A percentile compares a stretch with the other conserved stretches of the same genome.
Evolutionary conservation across 2,329 filamentous ascomycete species (phyloP).

Genomic region (Epichloe sp.): DNA sequence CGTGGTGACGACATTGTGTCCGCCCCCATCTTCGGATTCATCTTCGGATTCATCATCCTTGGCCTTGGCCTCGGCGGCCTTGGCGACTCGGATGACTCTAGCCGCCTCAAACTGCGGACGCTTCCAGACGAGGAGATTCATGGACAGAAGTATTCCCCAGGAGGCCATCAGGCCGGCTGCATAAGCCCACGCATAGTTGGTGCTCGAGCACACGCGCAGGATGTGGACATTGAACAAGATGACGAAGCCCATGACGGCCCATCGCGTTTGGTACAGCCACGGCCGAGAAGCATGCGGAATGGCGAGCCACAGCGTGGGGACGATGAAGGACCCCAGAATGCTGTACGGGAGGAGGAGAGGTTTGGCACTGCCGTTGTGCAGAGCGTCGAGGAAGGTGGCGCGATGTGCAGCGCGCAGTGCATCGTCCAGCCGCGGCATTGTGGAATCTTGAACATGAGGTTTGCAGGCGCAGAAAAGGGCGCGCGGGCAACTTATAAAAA

Average conservation of each 20-base stretch:
- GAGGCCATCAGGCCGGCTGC: slow-evolving; percentile 33
- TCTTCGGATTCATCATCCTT: background rate
- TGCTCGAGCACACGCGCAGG: slow-evolving; percentile 30
- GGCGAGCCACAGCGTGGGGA: slow-evolving; percentile 41
- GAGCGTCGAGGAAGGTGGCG: slow-evolving; percentile 20
- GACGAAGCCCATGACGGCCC: slow-evolving; percentile 33
- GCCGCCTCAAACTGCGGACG: slow-evolving; percentile 43
- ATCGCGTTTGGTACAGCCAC: slow-evolving; percentile 36
- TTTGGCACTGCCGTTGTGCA: slow-evolving; percentile 25
- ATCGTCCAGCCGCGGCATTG: slow-evolving; percentile 12
- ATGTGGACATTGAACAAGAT: slow-evolving; percentile 31
- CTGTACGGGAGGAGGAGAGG: slow-evolving; percentile 41
- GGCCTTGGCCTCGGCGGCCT: background rate
- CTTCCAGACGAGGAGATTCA: slow-evolving; percentile 39
- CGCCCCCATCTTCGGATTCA: background rate
- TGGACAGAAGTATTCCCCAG: slow-evolving; percentile 37
- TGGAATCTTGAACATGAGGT: too few relatives aligned
- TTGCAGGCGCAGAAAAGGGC: too few relatives aligned
- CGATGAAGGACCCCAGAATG: slow-evolving; percentile 31
- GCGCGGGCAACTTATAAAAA: too few relatives aligned
- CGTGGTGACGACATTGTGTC: background rate
- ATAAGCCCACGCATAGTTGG: slow-evolving; percentile 38
- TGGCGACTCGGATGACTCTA: slow-evolving; percentile 27
- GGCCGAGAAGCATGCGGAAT: slow-evolving; percentile 38
- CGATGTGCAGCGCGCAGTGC: slow-evolving; percentile 21